Evolutionary conservation across 2,329 filamentous ascomycete genomes (phyloP).

Genomic region (Phyllosticta citribraziliensis): DNA sequence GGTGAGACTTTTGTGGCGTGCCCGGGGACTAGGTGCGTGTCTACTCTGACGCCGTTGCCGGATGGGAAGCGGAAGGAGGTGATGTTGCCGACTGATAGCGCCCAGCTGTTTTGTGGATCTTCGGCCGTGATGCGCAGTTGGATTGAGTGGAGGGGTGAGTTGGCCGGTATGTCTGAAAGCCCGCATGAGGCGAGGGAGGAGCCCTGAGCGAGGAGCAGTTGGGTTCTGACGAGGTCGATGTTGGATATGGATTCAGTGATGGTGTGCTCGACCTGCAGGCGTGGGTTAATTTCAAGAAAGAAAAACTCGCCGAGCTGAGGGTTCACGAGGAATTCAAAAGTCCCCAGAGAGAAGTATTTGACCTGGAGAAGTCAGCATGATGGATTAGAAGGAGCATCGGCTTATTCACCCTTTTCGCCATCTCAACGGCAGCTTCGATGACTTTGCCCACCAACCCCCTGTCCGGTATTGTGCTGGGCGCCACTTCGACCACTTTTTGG

Average conservation of each 20-base stretch:
- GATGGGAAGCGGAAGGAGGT: constrained; percentile 43
- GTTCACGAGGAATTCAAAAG: constrained; percentile 55
- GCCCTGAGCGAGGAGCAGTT: constrained; percentile 47
- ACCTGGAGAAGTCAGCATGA: constrained; percentile 27
- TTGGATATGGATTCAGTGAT: constrained; percentile 48
- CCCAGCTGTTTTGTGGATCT: constrained; percentile 41
- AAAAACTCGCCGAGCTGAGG: constrained; percentile 40
- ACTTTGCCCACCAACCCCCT: constrained; percentile 38
- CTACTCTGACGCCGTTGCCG: constrained; percentile 49
- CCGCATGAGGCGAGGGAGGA: constrained; percentile 22
- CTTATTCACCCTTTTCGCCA: constrained; percentile 36
- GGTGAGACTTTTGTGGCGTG: constrained; percentile 38
- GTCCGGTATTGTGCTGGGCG: constrained; percentile 42
- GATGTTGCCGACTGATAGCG: constrained; percentile 52
- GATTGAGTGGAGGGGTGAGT: constrained; percentile 38
- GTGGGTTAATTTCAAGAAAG: constrained; percentile 52
- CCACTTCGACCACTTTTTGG: constrained; percentile 52
- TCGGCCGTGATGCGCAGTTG: constrained; percentile 51
- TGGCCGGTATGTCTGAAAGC: constrained; percentile 20
- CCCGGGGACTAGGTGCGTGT: constrained; percentile 42
- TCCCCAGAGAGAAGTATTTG: constrained; percentile 50
- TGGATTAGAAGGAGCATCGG: background rate
- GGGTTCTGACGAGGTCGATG: constrained; percentile 45
- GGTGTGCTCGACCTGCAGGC: constrained; percentile 53
- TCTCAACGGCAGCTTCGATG: constrained; percentile 44